Conservation (phyloP, 208 protist genomes). For the Zelonia costaricensis region DNA sequence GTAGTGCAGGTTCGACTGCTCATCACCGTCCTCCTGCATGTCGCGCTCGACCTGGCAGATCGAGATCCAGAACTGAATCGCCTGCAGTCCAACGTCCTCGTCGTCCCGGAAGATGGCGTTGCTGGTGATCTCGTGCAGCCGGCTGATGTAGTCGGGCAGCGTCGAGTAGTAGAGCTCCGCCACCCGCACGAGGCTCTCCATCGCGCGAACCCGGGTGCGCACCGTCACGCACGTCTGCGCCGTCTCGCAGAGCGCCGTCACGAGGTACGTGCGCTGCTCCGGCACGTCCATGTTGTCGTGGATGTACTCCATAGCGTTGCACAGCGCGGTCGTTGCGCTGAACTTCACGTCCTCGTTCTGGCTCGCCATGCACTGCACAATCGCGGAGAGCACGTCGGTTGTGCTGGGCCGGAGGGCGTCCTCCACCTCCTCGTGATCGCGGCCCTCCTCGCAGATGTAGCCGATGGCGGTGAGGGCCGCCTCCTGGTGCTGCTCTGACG, state of each 20-base stretch:
- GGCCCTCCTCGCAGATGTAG: slow-evolving; percentile 97
- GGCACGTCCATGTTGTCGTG: slow-evolving; percentile 93
- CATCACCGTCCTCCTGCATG: slow-evolving; percentile 68
- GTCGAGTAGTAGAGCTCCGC: slow-evolving; percentile 95
- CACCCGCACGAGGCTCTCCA: slow-evolving; percentile 95
- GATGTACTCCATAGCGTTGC: slow-evolving; percentile 97
- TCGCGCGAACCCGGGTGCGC: slow-evolving; percentile 82
- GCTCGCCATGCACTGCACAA: slow-evolving; percentile 91
- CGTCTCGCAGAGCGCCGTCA: slow-evolving; percentile 88
- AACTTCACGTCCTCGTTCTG: slow-evolving; percentile 79
- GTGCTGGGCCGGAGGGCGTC: slow-evolving; percentile 68
- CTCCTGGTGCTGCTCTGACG: slow-evolving; percentile 82
- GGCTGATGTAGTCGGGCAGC: slow-evolving; percentile 93
- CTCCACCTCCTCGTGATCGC: slow-evolving; percentile 69
- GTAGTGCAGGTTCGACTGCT: slow-evolving; percentile 71
- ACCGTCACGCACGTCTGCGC: slow-evolving; percentile 31
- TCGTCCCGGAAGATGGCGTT: slow-evolving; percentile 90
- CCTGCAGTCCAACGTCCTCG: slow-evolving; percentile 93
- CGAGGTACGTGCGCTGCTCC: slow-evolving; percentile 90
- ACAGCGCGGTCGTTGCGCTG: slow-evolving; percentile 92
- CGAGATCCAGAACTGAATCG: slow-evolving; percentile 97
- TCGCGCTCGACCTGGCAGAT: slow-evolving; percentile 95
- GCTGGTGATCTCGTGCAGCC: slow-evolving; percentile 88
- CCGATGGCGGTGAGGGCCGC: slow-evolving; percentile 95
- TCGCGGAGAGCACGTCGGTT: slow-evolving; percentile 89